A percentile compares a stretch with the other conserved stretches of the same genome.
These are phyloP conservation scores for Boletus reticuloceps DNA, from an alignment of 768 basidiomycete genomes.

Conservation along the genomic window DNA sequence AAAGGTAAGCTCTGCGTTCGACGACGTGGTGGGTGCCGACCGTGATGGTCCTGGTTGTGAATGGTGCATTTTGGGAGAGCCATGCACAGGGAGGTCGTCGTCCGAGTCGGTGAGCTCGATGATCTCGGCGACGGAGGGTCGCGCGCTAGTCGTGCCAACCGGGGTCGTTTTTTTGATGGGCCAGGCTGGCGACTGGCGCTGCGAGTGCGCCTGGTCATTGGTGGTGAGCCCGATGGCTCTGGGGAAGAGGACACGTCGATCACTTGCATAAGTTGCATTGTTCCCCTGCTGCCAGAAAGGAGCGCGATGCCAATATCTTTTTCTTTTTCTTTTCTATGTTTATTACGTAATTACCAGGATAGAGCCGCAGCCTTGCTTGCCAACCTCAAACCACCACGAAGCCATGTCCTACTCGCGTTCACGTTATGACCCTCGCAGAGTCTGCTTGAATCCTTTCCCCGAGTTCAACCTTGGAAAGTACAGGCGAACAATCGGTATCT, in stretches of 20 bases:
- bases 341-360: slow-evolving; percentile 18
- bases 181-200: slow-evolving; percentile 20
- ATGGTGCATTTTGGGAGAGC: not conserved
- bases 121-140: slow-evolving; percentile 26
- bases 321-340: not conserved
- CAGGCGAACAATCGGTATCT: slow-evolving; percentile 81
- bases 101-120: slow-evolving; percentile 57
- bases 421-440: slow-evolving; percentile 82
- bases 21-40: slow-evolving; percentile 6
- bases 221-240: slow-evolving; percentile 10
- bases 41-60: not conserved
- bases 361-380: not conserved
- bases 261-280: slow-evolving; percentile 15
- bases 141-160: not conserved
- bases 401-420: slow-evolving; percentile 57
- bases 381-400: not conserved
- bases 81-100: slow-evolving; percentile 26
- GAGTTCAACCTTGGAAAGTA: slow-evolving; percentile 71
- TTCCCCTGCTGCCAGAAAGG: not conserved
- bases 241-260: slow-evolving; percentile 28
- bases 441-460: slow-evolving; percentile 87
- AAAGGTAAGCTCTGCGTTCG: slow-evolving; percentile 1
- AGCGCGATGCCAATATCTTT: not conserved
- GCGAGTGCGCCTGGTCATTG: slow-evolving; percentile 15
- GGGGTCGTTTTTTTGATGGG: slow-evolving; percentile 14